A percentile compares a stretch with the other conserved stretches of the same genome.
phyloP scores from a whole-genome alignment of 768 basidiomycete species.

The Chalciporus pseudorubinellus region DNA sequence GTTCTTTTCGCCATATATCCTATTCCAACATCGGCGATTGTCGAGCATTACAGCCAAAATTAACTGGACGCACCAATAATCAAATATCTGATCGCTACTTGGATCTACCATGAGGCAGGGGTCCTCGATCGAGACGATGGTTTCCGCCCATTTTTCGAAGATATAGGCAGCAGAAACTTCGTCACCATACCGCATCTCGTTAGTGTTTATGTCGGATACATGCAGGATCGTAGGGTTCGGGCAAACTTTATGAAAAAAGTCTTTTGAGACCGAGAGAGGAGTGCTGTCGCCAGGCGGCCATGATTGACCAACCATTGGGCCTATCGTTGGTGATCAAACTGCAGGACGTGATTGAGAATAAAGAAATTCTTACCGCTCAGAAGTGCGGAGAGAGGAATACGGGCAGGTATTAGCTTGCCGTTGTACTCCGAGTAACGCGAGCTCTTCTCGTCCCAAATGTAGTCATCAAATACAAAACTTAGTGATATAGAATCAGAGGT shows the following conservation, averaged over 20 bases:
- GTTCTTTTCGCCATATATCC: conserved; percentile 32
- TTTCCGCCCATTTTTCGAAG: conserved; percentile 39
- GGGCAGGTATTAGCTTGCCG: conserved; percentile 37
- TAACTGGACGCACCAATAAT: conserved; percentile 31
- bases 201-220: conserved; percentile 27
- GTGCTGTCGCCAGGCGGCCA: conserved; percentile 33
- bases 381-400: conserved; percentile 41
- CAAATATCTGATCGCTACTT: conserved; percentile 29
- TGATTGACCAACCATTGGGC: conserved; percentile 41
- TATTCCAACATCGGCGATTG: conserved; percentile 7
- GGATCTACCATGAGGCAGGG: conserved; percentile 39
- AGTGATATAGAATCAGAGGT: too few species aligned
- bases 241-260: conserved; percentile 42
- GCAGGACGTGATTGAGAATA: not conserved
- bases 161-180: conserved; percentile 28
- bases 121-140: conserved; percentile 35
- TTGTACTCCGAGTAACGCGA: conserved; percentile 38
- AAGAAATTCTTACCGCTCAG: conserved; percentile 34
- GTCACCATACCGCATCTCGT: conserved; percentile 27
- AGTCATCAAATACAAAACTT: conserved; percentile 45
- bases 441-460: conserved; percentile 38
- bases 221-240: conserved; percentile 35
- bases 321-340: conserved; percentile 17
- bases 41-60: not conserved
- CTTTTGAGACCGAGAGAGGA: conserved; percentile 36